Base-by-base conservation (phyloP, 2,329 filamentous ascomycete genomes). In the Colletotrichum plurivorum region DNA sequence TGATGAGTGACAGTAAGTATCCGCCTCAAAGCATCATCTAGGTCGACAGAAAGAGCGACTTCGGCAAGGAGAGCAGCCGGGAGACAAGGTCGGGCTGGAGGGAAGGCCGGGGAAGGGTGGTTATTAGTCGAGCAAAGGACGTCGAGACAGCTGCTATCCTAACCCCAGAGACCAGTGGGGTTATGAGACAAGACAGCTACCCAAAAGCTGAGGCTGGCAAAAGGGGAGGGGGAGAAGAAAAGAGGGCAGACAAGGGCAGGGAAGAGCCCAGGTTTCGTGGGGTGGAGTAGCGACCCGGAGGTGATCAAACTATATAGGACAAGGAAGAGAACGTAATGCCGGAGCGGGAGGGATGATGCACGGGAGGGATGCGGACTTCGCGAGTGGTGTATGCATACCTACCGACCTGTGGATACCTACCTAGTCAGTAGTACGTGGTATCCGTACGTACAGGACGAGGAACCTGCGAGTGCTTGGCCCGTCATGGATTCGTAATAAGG, bases 231-330 rank as follows among this genome's bases (percentile, higher is more conserved):
- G 18, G 25, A 62, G 60, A 54, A 58, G 20, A 56, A 49, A 41
- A 41, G 18, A 60, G 54, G 66, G 54, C 25, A 56, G 63, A 55
- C 62, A 67, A 54, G 57, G 67, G 53, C 63, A 70, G 52, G 62
- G 66, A 22, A 68, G 18, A 53, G 45, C 57, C 63, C 58, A 39
- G 63, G 46, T 62, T 45, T 48, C 22, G 52, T 58, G n/a, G 45
- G 52, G 63, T 62, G 66, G 69, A 60, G 66, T 53, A 56, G 36
- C 25, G 22, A 22, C 55, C 43, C 36, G 56, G 66, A 69, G 59
- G 53, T 64, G 64, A 71, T 65, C 64, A 71, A 71, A 70, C 54
- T 71, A 71, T 70, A 70, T 66, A 69, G 55, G 25, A 68, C 61
- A 49, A 55, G 66, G 62, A 69, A 55, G 62, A 56, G 31, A 58